Percentiles rank a stretch among this genome's conserved stretches.
Conservation (phyloP, 139 green algal genomes). For the Chlamydomonas sp. region DNA sequence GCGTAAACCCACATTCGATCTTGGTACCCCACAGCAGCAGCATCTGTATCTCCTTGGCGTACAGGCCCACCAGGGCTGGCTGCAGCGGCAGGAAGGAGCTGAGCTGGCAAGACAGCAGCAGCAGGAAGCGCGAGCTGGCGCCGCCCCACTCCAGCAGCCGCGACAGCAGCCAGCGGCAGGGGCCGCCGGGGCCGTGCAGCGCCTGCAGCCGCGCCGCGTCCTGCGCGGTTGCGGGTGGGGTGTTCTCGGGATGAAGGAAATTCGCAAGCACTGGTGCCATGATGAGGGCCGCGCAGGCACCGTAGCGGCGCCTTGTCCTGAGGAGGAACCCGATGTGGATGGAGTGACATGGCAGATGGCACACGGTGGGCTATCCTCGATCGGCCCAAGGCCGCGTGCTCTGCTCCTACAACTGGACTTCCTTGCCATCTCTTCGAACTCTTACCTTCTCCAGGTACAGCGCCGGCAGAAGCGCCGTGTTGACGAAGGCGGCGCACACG, state of each 20-base stretch:
- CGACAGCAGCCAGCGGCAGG: constrained; percentile 48
- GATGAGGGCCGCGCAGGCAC: background rate
- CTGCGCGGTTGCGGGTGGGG: background rate
- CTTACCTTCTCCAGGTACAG: constrained; percentile 49
- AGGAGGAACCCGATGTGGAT: no score
- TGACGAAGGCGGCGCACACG: constrained; percentile 45
- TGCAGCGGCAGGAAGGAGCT: constrained; percentile 31
- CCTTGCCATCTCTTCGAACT: no score
- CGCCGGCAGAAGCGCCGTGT: constrained; percentile 50
- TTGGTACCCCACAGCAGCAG: constrained; percentile 64
- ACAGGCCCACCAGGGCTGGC: constrained; percentile 48
- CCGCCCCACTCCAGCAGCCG: constrained; percentile 51
- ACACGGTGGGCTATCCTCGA: no score
- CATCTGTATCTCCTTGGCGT: constrained; percentile 46
- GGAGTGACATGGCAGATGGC: no score
- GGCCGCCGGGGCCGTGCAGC: constrained; percentile 50
- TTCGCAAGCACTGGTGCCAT: background rate
- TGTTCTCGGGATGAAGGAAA: background rate
- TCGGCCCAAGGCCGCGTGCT: no score
- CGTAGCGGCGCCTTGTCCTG: background rate
- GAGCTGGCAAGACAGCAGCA: constrained; percentile 58
- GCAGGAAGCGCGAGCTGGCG: constrained; percentile 35
- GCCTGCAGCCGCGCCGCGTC: background rate
- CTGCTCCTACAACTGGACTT: no score
- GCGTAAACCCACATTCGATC: constrained; percentile 1